A percentile compares a stretch with the other conserved stretches of the same genome.
These are phyloP conservation scores for Pholiota microspora DNA, from an alignment of 768 basidiomycete species.

Conservation along the genomic window DNA sequence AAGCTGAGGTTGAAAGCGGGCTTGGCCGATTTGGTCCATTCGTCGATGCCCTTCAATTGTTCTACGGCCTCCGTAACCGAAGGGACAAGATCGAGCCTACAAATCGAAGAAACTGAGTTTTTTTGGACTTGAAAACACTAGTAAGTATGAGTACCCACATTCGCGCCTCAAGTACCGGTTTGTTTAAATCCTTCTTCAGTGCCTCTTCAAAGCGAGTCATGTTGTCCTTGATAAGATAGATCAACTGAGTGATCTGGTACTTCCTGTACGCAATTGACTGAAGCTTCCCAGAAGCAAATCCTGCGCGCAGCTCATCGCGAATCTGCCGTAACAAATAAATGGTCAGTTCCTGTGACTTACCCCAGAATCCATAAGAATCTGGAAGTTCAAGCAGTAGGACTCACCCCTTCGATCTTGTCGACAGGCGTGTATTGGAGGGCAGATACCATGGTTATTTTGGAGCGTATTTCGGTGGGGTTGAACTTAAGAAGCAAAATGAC, in stretches of 20 bases:
- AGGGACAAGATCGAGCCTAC: slow-evolving; percentile 60
- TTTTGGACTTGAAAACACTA: too few species aligned
- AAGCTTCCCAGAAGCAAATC: slow-evolving; percentile 65
- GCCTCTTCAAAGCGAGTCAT: slow-evolving; percentile 55
- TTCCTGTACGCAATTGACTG: slow-evolving; percentile 68
- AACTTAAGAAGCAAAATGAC: too few species aligned
- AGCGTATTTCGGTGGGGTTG: too few species aligned
- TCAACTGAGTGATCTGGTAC: slow-evolving; percentile 73
- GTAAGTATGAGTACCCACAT: slow-evolving; percentile 41
- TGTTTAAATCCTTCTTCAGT: slow-evolving; percentile 58
- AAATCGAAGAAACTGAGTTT: too few species aligned
- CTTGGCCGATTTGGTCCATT: slow-evolving; percentile 69
- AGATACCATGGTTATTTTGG: too few species aligned
- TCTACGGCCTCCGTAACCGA: slow-evolving; percentile 49
- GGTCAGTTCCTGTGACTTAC: too few species aligned
- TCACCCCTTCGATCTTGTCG: slow-evolving; percentile 51
- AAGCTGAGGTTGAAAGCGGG: slow-evolving; percentile 56
- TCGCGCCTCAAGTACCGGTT: slow-evolving; percentile 56
- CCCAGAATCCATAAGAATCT: too few species aligned
- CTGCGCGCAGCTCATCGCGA: slow-evolving; percentile 47
- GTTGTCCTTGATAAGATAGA: slow-evolving; percentile 76
- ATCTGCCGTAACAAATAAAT: slow-evolving; percentile 52
- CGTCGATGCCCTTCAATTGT: slow-evolving; percentile 63
- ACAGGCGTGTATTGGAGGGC: slow-evolving; percentile 45
- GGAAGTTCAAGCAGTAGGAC: too few species aligned